Evolutionary conservation across 768 basidiomycete species (phyloP).

Genomic region (Cyclocybe cylindracea): DNA sequence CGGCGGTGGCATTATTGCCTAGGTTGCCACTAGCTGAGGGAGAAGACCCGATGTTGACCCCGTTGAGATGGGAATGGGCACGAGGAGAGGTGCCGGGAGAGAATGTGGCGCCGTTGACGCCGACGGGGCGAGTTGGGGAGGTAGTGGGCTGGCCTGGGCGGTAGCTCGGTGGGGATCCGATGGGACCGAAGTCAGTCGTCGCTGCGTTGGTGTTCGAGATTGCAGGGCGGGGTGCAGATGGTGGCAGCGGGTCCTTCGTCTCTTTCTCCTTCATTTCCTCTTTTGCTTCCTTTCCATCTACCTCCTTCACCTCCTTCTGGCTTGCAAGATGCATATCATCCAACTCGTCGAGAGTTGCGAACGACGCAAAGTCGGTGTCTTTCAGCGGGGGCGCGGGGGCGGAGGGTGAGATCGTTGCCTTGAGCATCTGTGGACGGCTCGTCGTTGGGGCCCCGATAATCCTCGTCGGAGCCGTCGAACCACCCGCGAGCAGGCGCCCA

Average conservation of each 20-base stretch:
- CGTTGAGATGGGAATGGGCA: constrained; percentile 27
- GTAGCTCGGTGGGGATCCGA: constrained; percentile 73
- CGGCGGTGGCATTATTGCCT: constrained; percentile 11
- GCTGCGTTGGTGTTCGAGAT: constrained; percentile 29
- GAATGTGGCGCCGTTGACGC: constrained; percentile 35
- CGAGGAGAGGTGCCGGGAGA: constrained; percentile 65
- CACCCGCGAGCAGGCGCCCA: constrained; percentile 44
- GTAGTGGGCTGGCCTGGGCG: constrained; percentile 25
- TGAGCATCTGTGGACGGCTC: constrained; percentile 66
- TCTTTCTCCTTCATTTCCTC: constrained; percentile 1
- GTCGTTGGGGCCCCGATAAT: constrained; percentile 33
- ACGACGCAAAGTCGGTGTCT: constrained; percentile 74
- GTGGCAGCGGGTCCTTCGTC: constrained; percentile 40
- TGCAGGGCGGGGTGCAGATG: constrained; percentile 55
- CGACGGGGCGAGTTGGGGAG: constrained; percentile 27
- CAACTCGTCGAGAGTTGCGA: constrained; percentile 64
- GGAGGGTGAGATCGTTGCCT: constrained; percentile 72
- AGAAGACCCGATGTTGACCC: constrained; percentile 33
- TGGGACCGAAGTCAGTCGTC: constrained; percentile 72
- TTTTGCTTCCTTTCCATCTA: background rate
- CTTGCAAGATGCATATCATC: constrained; percentile 39
- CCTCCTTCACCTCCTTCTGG: constrained; percentile 1
- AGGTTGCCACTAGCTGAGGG: constrained; percentile 24
- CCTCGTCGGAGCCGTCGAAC: constrained; percentile 72
- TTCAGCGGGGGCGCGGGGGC: constrained; percentile 79